Evolutionary conservation across 2,329 filamentous ascomycete genomes (phyloP), one percentile per base, ranked within the genome.

Genomic region (Tolypocladium amazonense): DNA sequence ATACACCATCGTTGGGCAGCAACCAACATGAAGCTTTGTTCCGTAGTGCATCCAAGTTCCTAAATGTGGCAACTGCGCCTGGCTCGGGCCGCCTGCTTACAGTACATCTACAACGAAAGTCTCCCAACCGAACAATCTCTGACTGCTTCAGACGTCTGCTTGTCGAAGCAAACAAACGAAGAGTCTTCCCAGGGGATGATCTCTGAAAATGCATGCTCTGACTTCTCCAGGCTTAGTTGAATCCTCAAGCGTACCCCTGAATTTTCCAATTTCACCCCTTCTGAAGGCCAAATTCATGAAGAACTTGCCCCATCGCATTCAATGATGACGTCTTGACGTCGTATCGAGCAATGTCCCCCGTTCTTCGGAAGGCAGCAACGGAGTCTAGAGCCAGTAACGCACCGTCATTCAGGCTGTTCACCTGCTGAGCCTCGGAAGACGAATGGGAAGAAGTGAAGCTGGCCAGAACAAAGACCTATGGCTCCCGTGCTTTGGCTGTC

Each of bases 181-280:
- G 69, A 71, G 70, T 69, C 72, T 69, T 71, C 71, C 70, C 67
- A 68, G 69, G 72, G 55, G 60, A 54, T 27, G 59, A 57, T 63
- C 71, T 69, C 70, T 64, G 70, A 72, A 64, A 65, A 66, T 62
- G 20, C 20, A 41, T 66, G 68, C 64, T 58, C 65, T 65, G 30
- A 62, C 27, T 62, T 65, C 58, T 63, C 55, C 61, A 67, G 65
- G 62, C 53, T 15, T 12, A 15, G 30, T 18, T 15, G 30, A 23
- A 15, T 23, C 7, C 2, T 15, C 20, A 14, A 20, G 18, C 15
- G 11, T 23, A 11, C 20, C 20, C 50, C 30, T 23, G 50, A 37
- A 35, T 33, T 15, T 20, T 4, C 8, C 18, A 2, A 4, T 15
- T 37, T 15, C 50, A 23, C 30, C 5, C 9, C n/a, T n/a, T 5